phyloP scores from a whole-genome alignment of 169 alveolate species.

The Eimeria brunetti region DNA sequence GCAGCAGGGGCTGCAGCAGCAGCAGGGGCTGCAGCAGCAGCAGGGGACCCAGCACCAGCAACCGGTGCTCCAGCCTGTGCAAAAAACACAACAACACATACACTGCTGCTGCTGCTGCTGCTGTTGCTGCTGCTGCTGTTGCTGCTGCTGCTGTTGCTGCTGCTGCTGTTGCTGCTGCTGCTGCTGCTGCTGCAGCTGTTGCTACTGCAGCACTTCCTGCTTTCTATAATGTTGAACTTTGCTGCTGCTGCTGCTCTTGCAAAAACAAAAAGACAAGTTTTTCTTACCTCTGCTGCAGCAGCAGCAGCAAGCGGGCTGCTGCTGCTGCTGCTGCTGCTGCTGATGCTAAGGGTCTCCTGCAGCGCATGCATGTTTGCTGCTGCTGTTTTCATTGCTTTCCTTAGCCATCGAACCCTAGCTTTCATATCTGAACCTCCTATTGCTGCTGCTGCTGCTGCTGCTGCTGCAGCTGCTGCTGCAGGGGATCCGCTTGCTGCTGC shows the following conservation, averaged over 20 bases:
- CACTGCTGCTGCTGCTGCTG: background rate
- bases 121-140: background rate
- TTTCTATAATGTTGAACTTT: too few relatives aligned
- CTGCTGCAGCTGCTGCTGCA: background rate
- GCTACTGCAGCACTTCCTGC: background rate
- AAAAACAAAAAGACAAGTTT: background rate
- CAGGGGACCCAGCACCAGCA: background rate
- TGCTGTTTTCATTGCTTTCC: background rate
- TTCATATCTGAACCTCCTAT: background rate
- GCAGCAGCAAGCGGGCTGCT: too few relatives aligned
- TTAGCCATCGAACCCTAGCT: constrained; percentile 16
- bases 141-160: background rate
- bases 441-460: background rate
- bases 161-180: background rate
- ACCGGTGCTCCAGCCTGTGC: background rate
- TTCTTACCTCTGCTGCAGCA: background rate
- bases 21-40: too few relatives aligned
- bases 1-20: too few relatives aligned
- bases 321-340: too few relatives aligned
- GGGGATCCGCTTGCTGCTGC: background rate
- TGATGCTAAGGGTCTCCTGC: background rate
- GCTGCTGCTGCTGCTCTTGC: background rate
- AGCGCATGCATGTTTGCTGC: constrained; percentile 7
- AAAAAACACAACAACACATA: background rate
- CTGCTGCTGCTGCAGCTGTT: background rate